Evolutionary conservation across 1,284 basidiomycete species (phyloP), one percentile per base, ranked within the genome.

Genomic region (Ustilago loliicola): DNA sequence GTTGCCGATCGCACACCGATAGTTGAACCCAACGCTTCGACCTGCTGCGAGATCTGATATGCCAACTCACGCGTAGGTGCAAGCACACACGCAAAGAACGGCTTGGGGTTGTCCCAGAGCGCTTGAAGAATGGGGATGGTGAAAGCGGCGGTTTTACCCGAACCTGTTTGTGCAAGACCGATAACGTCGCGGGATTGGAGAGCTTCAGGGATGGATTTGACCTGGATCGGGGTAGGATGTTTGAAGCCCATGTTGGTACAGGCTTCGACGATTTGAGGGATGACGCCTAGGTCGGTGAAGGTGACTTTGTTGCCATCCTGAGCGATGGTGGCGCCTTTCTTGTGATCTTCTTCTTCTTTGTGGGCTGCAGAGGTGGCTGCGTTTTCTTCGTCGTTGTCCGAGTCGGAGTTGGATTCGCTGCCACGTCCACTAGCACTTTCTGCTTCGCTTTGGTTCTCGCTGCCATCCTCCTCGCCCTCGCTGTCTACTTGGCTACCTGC

Each of bases 101-200:
- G 94, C 83, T 93, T 92, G 27, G 97, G 97, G 60, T 97, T 92
- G 70, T 98, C 94, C 95, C 95, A 99, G 83, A 99, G 88, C 76
- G 94, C 94, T 88, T 99, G 96, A 40, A 99, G 89, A 71, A 99
- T 96, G 6, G 97, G 97, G 6, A 99, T 89, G 21, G 94, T 94
- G 88, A 99, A 99, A 3, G 97, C 97, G 11, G 96, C 97, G 1
- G 97, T 99, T 88, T 99, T 99, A 79, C 97, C 97, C 19, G 94
- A 96, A 54, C 97, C 97, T 1, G 97, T 99, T 82, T 95, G 93
- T 25, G 97, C 97, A 21, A 99, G 93, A 27, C 97, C 97, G 72
- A 99, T 99, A 77, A 99, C 94, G 88, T 99, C 97, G 82, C 93
- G 90, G 0, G 95, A 95, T 83, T 93, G 89, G 1, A 99, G 88